Evolutionary conservation across 2,329 filamentous ascomycete species (phyloP).

Genomic region (Trichoderma simmonsii): DNA sequence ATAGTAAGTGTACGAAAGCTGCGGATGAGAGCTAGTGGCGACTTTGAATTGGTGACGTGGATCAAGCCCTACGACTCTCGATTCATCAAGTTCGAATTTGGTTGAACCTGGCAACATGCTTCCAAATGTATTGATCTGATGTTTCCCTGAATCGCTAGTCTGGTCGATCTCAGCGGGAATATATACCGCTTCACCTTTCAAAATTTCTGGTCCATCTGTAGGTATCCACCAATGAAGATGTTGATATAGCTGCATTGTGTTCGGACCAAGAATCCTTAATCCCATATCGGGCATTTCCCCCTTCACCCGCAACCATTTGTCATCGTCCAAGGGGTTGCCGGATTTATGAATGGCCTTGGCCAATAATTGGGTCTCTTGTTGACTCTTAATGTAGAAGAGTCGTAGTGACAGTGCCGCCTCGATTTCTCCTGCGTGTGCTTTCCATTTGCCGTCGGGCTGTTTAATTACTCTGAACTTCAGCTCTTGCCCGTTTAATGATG

Average conservation of each 20-base stretch:
- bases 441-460: constrained; percentile 23
- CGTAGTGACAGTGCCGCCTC: constrained; percentile 31
- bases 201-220: background rate
- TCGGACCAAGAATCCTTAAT: background rate
- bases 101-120: background rate
- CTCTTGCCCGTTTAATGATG: background rate
- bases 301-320: background rate
- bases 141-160: background rate
- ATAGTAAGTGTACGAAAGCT: background rate
- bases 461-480: background rate
- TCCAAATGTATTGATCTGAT: background rate
- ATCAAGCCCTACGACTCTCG: background rate
- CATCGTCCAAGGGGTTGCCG: background rate
- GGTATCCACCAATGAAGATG: constrained; percentile 11
- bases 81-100: background rate
- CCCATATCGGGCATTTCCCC: background rate
- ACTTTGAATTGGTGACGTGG: background rate
- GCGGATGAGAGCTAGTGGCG: background rate
- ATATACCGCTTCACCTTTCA: background rate
- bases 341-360: background rate
- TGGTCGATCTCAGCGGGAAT: background rate
- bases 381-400: constrained; percentile 8
- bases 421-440: constrained; percentile 23
- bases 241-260: background rate
- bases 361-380: background rate